Evolutionary conservation across 148 eudicot species (phyloP).

Genomic region (Rhododendron henanense): DNA sequence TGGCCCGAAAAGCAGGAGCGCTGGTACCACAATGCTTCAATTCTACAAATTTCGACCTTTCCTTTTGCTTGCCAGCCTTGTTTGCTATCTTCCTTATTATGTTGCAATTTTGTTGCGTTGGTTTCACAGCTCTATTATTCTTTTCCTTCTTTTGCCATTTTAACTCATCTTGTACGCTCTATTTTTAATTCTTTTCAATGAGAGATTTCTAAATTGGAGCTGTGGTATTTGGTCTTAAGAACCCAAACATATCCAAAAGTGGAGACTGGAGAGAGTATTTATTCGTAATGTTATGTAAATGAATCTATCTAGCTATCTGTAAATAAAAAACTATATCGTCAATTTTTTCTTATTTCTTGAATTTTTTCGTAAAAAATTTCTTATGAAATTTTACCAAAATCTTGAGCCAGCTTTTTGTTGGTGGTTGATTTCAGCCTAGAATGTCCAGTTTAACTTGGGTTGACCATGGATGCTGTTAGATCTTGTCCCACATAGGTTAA

Average conservation of each 20-base stretch:
- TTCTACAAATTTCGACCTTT: not conserved
- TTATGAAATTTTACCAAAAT: not conserved
- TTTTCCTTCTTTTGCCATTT: not conserved
- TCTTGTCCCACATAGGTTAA: not conserved
- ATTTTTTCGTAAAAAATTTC: not conserved
- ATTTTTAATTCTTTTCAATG: not conserved
- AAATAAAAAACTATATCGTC: not conserved
- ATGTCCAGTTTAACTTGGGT: not conserved
- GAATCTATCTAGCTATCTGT: not conserved
- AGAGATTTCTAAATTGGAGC: not conserved
- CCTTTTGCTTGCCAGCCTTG: not conserved
- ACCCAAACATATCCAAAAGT: not conserved
- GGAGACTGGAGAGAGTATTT: not conserved
- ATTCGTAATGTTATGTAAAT: not conserved
- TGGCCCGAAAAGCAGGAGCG: conserved; percentile 99
- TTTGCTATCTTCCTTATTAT: not conserved
- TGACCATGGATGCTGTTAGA: not conserved
- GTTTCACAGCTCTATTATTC: not conserved
- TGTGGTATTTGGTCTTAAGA: not conserved
- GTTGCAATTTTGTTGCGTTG: not conserved
- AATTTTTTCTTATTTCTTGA: not conserved
- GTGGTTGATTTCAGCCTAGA: not conserved
- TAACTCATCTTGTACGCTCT: not conserved
- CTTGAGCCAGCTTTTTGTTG: not conserved
- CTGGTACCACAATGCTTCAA: conserved; percentile 45